Conservation (phyloP, 345 rosid genomes). For the Pugionium cornutum region DNA sequence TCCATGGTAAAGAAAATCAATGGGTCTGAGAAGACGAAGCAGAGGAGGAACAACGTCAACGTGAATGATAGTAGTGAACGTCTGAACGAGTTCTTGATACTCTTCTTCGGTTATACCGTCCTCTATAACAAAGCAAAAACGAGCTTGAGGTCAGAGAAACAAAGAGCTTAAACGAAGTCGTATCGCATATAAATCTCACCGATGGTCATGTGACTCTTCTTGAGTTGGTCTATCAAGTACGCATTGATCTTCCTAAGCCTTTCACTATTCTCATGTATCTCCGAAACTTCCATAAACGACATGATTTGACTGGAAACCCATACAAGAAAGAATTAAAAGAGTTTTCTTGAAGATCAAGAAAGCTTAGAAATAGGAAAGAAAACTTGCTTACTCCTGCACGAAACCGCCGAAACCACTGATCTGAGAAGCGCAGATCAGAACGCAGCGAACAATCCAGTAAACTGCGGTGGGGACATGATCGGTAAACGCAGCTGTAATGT, state of each 20-base stretch:
- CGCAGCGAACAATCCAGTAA: conserved; percentile 77
- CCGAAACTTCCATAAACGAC: conserved; percentile 69
- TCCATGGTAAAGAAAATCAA: conserved; percentile 43
- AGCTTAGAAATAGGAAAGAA: background rate
- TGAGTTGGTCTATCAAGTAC: conserved; percentile 43
- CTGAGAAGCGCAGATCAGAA: conserved; percentile 64
- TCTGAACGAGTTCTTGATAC: conserved; percentile 40
- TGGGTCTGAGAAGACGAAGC: conserved; percentile 38
- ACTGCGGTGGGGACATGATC: conserved; percentile 70
- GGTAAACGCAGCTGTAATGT: conserved; percentile 48
- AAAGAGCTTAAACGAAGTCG: background rate
- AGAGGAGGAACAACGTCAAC: conserved; percentile 42
- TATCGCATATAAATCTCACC: conserved; percentile 41
- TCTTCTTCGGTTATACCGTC: conserved; percentile 38
- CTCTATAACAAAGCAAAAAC: conserved; percentile 29
- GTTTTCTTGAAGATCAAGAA: conserved; percentile 23
- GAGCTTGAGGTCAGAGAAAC: conserved; percentile 8
- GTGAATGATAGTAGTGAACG: conserved; percentile 43
- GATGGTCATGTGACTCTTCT: conserved; percentile 41
- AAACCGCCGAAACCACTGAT: conserved; percentile 56
- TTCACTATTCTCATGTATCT: conserved; percentile 62
- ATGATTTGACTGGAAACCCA: conserved; percentile 46
- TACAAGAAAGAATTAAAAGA: background rate
- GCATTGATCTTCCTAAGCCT: conserved; percentile 54
- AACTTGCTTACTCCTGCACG: conserved; percentile 56